Base-by-base conservation (phyloP, 768 basidiomycete genomes). In the Serendipita sp. region DNA sequence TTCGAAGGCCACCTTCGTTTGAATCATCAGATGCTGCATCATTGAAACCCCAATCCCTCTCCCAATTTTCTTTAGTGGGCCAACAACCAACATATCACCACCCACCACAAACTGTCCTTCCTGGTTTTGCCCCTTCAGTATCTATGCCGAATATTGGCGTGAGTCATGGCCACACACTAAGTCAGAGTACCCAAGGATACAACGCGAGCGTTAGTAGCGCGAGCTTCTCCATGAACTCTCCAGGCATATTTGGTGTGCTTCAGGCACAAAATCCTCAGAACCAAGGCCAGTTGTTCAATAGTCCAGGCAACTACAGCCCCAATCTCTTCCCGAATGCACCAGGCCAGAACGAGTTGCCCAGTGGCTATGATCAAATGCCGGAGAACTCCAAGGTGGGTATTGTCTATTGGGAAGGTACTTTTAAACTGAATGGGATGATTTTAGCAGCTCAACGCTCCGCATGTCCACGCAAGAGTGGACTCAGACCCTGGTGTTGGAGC, bases 1-100 rank as follows among this genome's bases (percentile, higher is more conserved):
- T 99, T 3, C 84, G 86, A 30, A 82, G 84, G 2, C 85, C 88
- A 0, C 83, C 85, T 0, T 83, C 84, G 0, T 76, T 88, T 54
- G 69, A 79, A 28, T 82, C 85, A 60, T 78, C 80, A 0, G 80
- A 83, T 41, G 56, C 56, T 4, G 56, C 56, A 38, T 60, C 56
- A n/a, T 35, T 60, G 10, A 60, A 60, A 10, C 56, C 56, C n/a
- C 48, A 51, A 32, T 51, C 48, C n/a, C n/a, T 51, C 48, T 60
- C 56, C 8, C 56, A 60, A n/a, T 60, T 60, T 18, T 60, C 56
- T 10, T 23, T 60, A 10, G 56, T 10, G 10, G 56, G 56, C 4
- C 28, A 4, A 4, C 56, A 23, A 34, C 18, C 56, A 30, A 28
- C 18, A 38, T 30, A 28, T 8, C 23, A 35, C 11, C 28, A 10